Conservation (phyloP, 78 protist species). For the Corallochytrium limacisporum region DNA sequence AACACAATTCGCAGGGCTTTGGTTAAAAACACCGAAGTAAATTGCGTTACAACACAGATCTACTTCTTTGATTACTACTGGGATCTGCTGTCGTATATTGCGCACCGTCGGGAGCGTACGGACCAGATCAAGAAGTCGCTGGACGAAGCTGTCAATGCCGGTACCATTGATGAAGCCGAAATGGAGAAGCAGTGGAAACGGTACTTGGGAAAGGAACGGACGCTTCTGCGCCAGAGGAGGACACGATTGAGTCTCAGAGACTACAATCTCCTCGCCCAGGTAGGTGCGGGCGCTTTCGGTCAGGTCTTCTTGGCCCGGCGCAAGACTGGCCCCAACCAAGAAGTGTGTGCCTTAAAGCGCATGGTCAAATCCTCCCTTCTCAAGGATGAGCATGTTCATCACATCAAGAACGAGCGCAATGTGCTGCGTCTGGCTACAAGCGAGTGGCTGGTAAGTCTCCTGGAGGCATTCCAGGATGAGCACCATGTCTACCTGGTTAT, state of each 20-base stretch:
- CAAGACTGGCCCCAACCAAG: too few species aligned
- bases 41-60: conserved; percentile 4
- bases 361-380: neutral
- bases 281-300: neutral
- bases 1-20: too few species aligned
- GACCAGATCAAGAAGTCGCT: neutral
- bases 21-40: too few species aligned
- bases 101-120: neutral
- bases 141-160: too few species aligned
- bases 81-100: conserved; percentile 3
- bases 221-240: neutral
- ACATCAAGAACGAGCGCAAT: conserved; percentile 12
- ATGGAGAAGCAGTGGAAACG: neutral
- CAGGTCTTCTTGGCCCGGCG: neutral
- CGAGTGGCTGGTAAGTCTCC: conserved; percentile 32
- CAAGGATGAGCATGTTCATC: neutral
- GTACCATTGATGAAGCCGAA: too few species aligned
- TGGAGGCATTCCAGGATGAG: conserved; percentile 57
- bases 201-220: neutral
- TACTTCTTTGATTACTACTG: conserved; percentile 12
- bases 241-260: neutral
- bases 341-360: conserved; percentile 19
- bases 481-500: conserved; percentile 41
- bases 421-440: neutral
- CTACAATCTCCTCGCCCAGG: neutral